phyloP scores from a whole-genome alignment of 177 flowering plant species.

The Vitis hybrid region DNA sequence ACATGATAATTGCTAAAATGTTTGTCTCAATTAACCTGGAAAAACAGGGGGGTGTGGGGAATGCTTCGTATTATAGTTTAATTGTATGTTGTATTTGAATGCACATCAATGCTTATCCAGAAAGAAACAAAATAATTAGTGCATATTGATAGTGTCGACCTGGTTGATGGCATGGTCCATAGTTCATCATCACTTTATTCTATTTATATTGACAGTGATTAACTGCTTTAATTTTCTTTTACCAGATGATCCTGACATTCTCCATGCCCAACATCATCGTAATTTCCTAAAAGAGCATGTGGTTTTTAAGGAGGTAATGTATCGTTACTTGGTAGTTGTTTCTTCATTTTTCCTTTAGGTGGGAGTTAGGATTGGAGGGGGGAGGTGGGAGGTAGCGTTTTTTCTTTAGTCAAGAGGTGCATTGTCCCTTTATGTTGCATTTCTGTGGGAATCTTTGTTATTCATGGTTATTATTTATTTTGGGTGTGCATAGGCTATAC shows the following conservation, averaged over 20 bases:
- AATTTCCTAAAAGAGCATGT: constrained; percentile 85
- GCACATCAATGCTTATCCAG: too few species aligned
- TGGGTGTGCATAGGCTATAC: constrained; percentile 58
- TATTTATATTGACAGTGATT: not conserved
- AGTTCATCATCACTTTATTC: not conserved
- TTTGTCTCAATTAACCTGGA: too few species aligned
- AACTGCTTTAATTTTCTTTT: constrained; percentile 4
- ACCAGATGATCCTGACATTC: constrained; percentile 85
- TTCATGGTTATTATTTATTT: not conserved
- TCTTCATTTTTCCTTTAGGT: not conserved
- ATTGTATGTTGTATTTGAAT: too few species aligned
- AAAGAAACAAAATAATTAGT: too few species aligned
- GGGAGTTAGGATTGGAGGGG: constrained; percentile 4
- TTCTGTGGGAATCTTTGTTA: not conserved
- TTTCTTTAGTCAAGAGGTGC: not conserved
- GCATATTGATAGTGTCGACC: too few species aligned
- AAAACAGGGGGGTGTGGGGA: too few species aligned
- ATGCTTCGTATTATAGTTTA: too few species aligned
- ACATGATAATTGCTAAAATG: too few species aligned
- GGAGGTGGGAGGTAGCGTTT: not conserved
- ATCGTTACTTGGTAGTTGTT: not conserved
- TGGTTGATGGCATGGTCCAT: not conserved
- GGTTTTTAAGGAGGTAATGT: constrained; percentile 87
- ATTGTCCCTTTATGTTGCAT: not conserved
- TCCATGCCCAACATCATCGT: constrained; percentile 74